Evolutionary conservation across 2,329 filamentous ascomycete species (phyloP).

Genomic region (Epichloe sp.): DNA sequence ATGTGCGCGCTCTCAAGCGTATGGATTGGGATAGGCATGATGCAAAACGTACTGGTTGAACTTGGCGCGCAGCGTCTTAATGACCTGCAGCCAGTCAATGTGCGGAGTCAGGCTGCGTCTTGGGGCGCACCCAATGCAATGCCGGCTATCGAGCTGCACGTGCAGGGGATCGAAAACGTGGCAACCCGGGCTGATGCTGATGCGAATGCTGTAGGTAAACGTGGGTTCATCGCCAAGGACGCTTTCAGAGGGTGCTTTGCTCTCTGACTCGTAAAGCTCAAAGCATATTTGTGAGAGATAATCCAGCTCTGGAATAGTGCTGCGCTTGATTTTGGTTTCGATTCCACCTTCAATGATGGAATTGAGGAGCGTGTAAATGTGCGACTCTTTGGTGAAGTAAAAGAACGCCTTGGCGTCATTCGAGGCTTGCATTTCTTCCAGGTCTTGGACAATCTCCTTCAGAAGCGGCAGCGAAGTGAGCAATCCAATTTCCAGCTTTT

Average conservation of each 20-base stretch:
- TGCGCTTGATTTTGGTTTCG: slow-evolving; percentile 90
- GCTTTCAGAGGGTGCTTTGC: slow-evolving; percentile 37
- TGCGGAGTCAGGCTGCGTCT: slow-evolving; percentile 80
- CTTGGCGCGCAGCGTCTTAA: slow-evolving; percentile 86
- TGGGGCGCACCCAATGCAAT: slow-evolving; percentile 92
- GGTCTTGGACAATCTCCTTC: slow-evolving; percentile 91
- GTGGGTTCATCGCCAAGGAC: slow-evolving; percentile 43
- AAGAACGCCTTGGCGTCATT: slow-evolving; percentile 92
- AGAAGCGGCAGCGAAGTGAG: slow-evolving; percentile 85
- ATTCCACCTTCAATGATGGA: slow-evolving; percentile 96
- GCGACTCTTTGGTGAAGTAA: slow-evolving; percentile 98
- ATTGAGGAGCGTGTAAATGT: slow-evolving; percentile 96
- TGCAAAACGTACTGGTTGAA: slow-evolving; percentile 67
- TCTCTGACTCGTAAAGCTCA: slow-evolving; percentile 91
- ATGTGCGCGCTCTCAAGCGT: background rate
- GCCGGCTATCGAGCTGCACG: slow-evolving; percentile 88
- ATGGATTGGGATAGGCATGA: slow-evolving; percentile 4
- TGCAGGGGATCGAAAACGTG: slow-evolving; percentile 94
- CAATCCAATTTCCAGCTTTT: slow-evolving; percentile 97
- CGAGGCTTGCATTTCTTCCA: slow-evolving; percentile 94
- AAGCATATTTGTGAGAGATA: slow-evolving; percentile 97
- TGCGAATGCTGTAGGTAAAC: slow-evolving; percentile 91
- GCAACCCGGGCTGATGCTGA: slow-evolving; percentile 89
- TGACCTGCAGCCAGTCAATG: slow-evolving; percentile 91
- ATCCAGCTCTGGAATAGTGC: slow-evolving; percentile 90